Conservation (phyloP, 2,329 filamentous ascomycete genomes). For the Nemania sp. region DNA sequence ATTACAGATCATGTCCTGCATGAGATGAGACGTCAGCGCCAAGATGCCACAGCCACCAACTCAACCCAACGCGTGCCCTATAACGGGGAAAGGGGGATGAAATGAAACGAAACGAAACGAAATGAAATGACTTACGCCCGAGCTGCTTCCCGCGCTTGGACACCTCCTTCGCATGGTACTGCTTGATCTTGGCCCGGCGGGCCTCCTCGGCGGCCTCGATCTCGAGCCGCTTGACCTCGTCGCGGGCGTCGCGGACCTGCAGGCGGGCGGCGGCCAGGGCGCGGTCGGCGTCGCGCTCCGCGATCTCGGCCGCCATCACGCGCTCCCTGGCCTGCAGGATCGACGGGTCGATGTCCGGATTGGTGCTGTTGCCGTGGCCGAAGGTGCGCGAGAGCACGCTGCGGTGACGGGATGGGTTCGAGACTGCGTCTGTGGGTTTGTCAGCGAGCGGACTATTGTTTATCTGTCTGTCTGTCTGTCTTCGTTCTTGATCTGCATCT, state of each 20-base stretch:
- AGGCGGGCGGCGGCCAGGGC: conserved; percentile 62
- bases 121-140: conserved; percentile 59
- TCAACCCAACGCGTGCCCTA: too few relatives aligned
- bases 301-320: conserved; percentile 64
- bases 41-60: neutral
- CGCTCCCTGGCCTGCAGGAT: conserved; percentile 66
- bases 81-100: neutral
- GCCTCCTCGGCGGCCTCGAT: conserved; percentile 69
- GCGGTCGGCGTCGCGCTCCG: conserved; percentile 68
- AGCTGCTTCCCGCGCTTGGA: conserved; percentile 72
- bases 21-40: too few relatives aligned
- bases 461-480: too few relatives aligned
- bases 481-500: neutral
- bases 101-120: neutral
- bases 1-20: conserved; percentile 24
- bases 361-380: conserved; percentile 50
- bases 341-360: conserved; percentile 60
- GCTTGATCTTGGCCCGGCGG: conserved; percentile 68
- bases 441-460: conserved; percentile 8
- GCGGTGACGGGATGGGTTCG: conserved; percentile 37
- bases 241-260: conserved; percentile 65
- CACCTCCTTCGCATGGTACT: conserved; percentile 66
- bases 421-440: conserved; percentile 17
- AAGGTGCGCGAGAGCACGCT: conserved; percentile 51
- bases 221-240: conserved; percentile 66